These are phyloP conservation scores for Ustilago loliicola DNA, from an alignment of 1,284 basidiomycete genomes.

Conservation along the genomic window DNA sequence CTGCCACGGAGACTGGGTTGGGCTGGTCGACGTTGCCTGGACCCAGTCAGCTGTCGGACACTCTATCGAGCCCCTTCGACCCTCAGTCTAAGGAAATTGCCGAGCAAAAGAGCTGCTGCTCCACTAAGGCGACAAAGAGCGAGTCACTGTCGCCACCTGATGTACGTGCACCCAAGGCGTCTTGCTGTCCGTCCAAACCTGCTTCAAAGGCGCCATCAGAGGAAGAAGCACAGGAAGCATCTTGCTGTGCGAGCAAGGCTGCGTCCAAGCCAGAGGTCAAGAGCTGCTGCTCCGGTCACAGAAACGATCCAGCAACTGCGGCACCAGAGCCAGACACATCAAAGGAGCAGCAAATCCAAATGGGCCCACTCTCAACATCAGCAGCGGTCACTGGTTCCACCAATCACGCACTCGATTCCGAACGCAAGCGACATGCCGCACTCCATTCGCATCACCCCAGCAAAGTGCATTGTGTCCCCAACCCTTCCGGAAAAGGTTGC, in stretches of 20 bases:
- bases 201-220: not conserved
- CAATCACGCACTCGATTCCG: slow-evolving; percentile 4
- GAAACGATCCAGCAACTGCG: not conserved
- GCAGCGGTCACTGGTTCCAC: slow-evolving; percentile 17
- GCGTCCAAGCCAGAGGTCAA: slow-evolving; percentile 9
- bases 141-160: not conserved
- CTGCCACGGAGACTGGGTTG: slow-evolving; percentile 41
- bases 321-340: not conserved
- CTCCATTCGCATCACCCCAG: slow-evolving; percentile 34
- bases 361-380: slow-evolving; percentile 41
- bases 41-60: slow-evolving; percentile 2
- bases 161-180: not conserved
- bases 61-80: slow-evolving; percentile 21
- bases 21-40: slow-evolving; percentile 47
- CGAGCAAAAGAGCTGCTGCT: slow-evolving; percentile 27
- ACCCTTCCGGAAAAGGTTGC: slow-evolving; percentile 66
- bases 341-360: slow-evolving; percentile 12
- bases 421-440: slow-evolving; percentile 22
- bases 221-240: not conserved
- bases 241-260: slow-evolving; percentile 21
- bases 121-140: slow-evolving; percentile 9
- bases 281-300: slow-evolving; percentile 33
- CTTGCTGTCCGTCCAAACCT: slow-evolving; percentile 29
- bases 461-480: slow-evolving; percentile 69
- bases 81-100: not conserved